phyloP scores from a whole-genome alignment of 2,329 filamentous ascomycete species.

The Ascochyta lentis region DNA sequence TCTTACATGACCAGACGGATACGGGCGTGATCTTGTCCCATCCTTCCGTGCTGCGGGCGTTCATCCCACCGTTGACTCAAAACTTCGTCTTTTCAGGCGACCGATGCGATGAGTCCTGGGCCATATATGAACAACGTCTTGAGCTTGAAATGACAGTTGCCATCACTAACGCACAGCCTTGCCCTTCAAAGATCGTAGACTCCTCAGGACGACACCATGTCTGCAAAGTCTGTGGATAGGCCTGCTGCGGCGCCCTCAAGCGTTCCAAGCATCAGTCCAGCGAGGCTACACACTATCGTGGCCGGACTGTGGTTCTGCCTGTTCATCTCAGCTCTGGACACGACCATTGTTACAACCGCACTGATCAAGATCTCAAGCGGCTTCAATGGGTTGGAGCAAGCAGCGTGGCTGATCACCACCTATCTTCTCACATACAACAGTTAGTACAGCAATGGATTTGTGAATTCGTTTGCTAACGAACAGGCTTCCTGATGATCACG shows the following conservation, averaged over 20 bases:
- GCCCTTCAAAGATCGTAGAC: not conserved
- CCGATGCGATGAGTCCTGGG: constrained; percentile 1
- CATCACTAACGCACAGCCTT: not conserved
- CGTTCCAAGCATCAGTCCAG: constrained; percentile 31
- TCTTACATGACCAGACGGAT: not conserved
- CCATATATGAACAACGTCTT: not conserved
- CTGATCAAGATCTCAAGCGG: constrained; percentile 40
- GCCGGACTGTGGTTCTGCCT: constrained; percentile 42
- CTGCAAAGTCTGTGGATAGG: not conserved
- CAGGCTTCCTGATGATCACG: constrained; percentile 44
- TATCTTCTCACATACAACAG: constrained; percentile 45
- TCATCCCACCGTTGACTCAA: not conserved
- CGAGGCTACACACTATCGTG: constrained; percentile 38
- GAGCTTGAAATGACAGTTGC: not conserved
- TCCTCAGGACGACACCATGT: not conserved
- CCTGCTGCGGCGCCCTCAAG: constrained; percentile 6
- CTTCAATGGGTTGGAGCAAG: constrained; percentile 36
- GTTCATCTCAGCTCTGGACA: constrained; percentile 43
- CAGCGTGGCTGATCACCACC: constrained; percentile 42
- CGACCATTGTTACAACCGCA: constrained; percentile 42
- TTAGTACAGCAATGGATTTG: not conserved
- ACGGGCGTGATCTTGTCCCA: constrained; percentile 4
- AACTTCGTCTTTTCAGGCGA: not conserved
- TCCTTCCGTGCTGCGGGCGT: not conserved
- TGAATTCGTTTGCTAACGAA: not conserved